Evolutionary conservation across 73 alveolate genomes (phyloP).

Genomic region (Paramecium bursaria): DNA sequence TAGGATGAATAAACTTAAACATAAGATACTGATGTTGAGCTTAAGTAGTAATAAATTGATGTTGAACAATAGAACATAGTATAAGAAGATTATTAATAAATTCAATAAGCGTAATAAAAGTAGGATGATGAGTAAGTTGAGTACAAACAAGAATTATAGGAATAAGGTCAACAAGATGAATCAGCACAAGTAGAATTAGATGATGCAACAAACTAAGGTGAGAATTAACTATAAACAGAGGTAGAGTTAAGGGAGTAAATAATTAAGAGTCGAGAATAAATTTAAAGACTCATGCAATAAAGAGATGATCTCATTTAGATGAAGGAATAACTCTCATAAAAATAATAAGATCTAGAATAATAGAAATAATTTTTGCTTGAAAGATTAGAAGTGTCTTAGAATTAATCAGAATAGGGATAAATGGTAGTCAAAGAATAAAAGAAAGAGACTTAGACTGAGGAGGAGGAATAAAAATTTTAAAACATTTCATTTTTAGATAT

Average conservation of each 20-base stretch:
- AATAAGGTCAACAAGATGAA: conserved; percentile 3
- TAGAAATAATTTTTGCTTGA: not conserved
- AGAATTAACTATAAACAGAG: conserved; percentile 5
- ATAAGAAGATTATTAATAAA: not conserved
- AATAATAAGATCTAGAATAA: conserved; percentile 1
- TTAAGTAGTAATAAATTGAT: too few relatives aligned
- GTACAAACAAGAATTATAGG: not conserved
- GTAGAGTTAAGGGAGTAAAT: conserved; percentile 23
- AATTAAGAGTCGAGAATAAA: conserved; percentile 36
- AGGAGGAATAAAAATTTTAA: not conserved
- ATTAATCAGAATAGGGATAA: not conserved
- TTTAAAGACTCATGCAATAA: conserved; percentile 6
- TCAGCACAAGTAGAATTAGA: not conserved
- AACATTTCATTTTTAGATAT: conserved; percentile 33
- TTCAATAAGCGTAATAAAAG: not conserved
- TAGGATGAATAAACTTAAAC: too few relatives aligned
- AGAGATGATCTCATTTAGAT: conserved; percentile 14
- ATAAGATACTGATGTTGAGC: too few relatives aligned
- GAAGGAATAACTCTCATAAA: conserved; percentile 3
- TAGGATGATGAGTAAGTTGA: not conserved
- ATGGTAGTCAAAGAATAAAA: not conserved
- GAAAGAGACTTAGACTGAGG: conserved; percentile 1
- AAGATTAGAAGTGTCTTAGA: not conserved
- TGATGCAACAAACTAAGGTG: not conserved
- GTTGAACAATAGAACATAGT: not conserved